Evolutionary conservation across 2,329 filamentous ascomycete genomes (phyloP).

Genomic region (Colletotrichum costaricense): DNA sequence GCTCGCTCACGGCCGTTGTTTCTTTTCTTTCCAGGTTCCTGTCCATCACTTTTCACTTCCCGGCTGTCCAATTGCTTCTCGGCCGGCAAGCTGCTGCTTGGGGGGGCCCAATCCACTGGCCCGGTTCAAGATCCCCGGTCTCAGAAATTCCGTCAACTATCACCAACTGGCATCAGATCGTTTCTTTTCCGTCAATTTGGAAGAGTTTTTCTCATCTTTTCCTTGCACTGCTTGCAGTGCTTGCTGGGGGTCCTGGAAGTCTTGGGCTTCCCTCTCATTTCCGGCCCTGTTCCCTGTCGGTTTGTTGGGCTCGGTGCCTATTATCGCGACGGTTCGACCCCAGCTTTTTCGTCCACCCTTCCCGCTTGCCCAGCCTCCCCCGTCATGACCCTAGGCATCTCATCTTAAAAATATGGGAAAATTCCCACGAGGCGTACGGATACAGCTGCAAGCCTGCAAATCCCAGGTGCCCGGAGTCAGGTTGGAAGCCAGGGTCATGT

Average conservation of each 20-base stretch:
- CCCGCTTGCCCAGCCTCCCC: background rate
- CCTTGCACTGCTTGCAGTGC: background rate
- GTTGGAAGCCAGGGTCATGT: background rate
- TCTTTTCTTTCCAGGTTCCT: conserved; percentile 4
- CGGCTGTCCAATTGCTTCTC: background rate
- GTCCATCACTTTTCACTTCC: conserved; percentile 10
- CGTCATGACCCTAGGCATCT: conserved; percentile 20
- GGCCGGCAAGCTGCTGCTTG: background rate
- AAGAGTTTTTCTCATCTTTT: background rate
- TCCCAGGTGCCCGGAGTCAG: conserved; percentile 30
- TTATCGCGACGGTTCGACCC: conserved; percentile 14
- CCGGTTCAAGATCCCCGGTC: conserved; percentile 11
- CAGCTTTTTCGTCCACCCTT: background rate
- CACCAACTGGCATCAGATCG: background rate
- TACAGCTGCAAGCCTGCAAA: background rate
- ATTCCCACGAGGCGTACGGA: background rate
- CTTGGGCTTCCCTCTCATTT: conserved; percentile 10
- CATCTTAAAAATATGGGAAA: conserved; percentile 22
- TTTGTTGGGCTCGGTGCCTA: conserved; percentile 15
- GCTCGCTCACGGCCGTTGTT: background rate
- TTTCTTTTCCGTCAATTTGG: conserved; percentile 5
- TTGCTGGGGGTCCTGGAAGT: background rate
- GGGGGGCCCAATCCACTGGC: conserved; percentile 14
- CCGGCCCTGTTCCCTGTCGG: background rate
- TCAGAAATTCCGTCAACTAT: background rate